A percentile compares a stretch with the other conserved stretches of the same genome.
phyloP scores from a whole-genome alignment of 805 yeast genomes.

The Clavispora asparagi region DNA sequence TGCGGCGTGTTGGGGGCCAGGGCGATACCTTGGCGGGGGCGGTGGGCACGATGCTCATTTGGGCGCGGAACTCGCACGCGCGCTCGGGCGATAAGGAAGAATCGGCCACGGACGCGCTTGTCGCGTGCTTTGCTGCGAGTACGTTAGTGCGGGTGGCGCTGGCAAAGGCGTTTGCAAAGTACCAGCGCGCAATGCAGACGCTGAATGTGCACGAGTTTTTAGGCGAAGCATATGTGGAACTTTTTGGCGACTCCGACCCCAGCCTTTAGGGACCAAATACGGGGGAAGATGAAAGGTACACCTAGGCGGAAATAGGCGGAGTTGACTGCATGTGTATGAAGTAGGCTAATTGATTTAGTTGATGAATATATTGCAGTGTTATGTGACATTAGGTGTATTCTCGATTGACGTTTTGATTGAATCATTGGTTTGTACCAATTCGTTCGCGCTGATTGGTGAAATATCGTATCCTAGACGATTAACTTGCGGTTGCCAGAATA shows the following conservation, averaged over 20 bases:
- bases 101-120: slow-evolving; percentile 27
- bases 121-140: slow-evolving; percentile 72
- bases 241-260: slow-evolving; percentile 25
- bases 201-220: slow-evolving; percentile 70
- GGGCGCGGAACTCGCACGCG: slow-evolving; percentile 62
- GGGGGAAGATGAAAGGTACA: too few relatives aligned
- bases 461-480: too few relatives aligned
- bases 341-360: too few relatives aligned
- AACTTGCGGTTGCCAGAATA: too few relatives aligned
- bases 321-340: too few relatives aligned
- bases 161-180: slow-evolving; percentile 53
- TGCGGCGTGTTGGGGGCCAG: slow-evolving; percentile 89
- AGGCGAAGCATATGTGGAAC: slow-evolving; percentile 52
- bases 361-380: too few relatives aligned
- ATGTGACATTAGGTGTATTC: too few relatives aligned
- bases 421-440: too few relatives aligned
- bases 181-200: slow-evolving; percentile 81
- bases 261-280: too few relatives aligned
- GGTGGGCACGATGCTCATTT: slow-evolving; percentile 74
- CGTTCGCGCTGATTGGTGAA: too few relatives aligned
- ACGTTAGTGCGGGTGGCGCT: slow-evolving; percentile 63
- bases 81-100: slow-evolving; percentile 25
- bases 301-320: too few relatives aligned
- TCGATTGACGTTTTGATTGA: too few relatives aligned
- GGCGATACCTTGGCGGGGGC: slow-evolving; percentile 91